phyloP scores from a whole-genome alignment of 2,329 filamentous ascomycete species.

The Ploettnerulaceae sp. region DNA sequence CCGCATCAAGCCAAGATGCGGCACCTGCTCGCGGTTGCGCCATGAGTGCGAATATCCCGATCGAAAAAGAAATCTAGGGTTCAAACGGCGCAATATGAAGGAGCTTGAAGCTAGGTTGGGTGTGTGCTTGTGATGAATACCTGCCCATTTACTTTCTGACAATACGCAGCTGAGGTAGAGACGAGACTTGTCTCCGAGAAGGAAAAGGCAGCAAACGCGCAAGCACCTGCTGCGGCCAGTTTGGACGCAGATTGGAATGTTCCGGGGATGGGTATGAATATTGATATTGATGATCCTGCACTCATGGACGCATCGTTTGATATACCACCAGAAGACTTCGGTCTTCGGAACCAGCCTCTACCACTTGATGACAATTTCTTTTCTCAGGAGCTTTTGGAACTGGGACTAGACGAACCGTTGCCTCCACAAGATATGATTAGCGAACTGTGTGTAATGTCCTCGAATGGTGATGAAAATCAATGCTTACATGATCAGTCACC shows the following conservation, averaged over 20 bases:
- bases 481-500: slow-evolving; percentile 47
- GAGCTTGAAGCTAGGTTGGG: slow-evolving; percentile 82
- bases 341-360: slow-evolving; percentile 8
- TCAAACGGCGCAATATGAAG: slow-evolving; percentile 85
- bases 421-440: slow-evolving; percentile 76
- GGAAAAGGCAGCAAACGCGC: slow-evolving; percentile 13
- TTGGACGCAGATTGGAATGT: slow-evolving; percentile 22
- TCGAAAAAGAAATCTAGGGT: slow-evolving; percentile 79
- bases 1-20: slow-evolving; percentile 71
- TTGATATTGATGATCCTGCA: slow-evolving; percentile 16
- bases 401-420: slow-evolving; percentile 77
- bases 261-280: slow-evolving; percentile 27
- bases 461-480: neutral
- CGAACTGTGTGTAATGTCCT: slow-evolving; percentile 58
- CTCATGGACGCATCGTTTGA: slow-evolving; percentile 22
- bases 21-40: slow-evolving; percentile 69
- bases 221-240: slow-evolving; percentile 1
- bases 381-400: slow-evolving; percentile 60
- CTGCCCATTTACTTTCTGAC: slow-evolving; percentile 17
- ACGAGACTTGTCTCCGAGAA: slow-evolving; percentile 54
- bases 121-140: slow-evolving; percentile 39
- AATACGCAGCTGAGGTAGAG: slow-evolving; percentile 77
- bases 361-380: slow-evolving; percentile 44
- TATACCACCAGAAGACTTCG: slow-evolving; percentile 14
- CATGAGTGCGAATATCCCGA: slow-evolving; percentile 85